Evolutionary conservation across 345 rosid species (phyloP), one percentile per base, ranked within the genome.

Genomic region (Combretum micranthum): DNA sequence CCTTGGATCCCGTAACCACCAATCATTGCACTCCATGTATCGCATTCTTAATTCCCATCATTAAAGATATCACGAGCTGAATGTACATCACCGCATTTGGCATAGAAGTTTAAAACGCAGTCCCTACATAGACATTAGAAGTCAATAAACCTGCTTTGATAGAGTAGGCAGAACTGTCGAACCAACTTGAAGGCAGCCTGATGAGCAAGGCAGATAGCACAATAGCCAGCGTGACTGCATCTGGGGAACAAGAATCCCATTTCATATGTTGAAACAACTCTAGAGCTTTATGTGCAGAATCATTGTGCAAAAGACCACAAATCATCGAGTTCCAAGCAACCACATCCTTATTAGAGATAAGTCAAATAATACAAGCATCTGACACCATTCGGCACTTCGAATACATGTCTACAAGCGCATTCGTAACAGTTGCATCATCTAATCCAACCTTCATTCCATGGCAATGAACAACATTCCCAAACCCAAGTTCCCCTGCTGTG

Each of bases 341-440:
- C 67, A 83, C 53, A 51, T 83, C 87, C 69, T 68, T 81, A 45
- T 69, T 75, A 2, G 71, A 55, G 52, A 68, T 69, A 20, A 73
- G 64, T 81, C 89, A 64, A 92, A 92, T 53, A 84, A 55, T 63
- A 54, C 67, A 69, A 55, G 98, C 88, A 52, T 83, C 84, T 52
- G 61, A 66, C 43, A 83, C 74, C 64, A 57, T 72, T 50, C 62
- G 59, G 53, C 92, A 81, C 79, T 83, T 92, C 9, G 89, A 85
- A 73, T 92, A 92, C 97, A 92, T 86, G 67, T 89, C 86, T n/a
- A 92, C 63, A 55, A 88, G 79, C 63, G 90, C 92, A 68, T 92
- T 88, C 42, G 77, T 82, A 50, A 84, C 83, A 18, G 73, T 74
- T 39, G 76, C 61, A 67, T 80, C 90, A 71, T 80, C 80, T 6